Evolutionary conservation across 306 rosid species (phyloP), one percentile per base, ranked within the genome.

Genomic region (Vachellia pachyceras): DNA sequence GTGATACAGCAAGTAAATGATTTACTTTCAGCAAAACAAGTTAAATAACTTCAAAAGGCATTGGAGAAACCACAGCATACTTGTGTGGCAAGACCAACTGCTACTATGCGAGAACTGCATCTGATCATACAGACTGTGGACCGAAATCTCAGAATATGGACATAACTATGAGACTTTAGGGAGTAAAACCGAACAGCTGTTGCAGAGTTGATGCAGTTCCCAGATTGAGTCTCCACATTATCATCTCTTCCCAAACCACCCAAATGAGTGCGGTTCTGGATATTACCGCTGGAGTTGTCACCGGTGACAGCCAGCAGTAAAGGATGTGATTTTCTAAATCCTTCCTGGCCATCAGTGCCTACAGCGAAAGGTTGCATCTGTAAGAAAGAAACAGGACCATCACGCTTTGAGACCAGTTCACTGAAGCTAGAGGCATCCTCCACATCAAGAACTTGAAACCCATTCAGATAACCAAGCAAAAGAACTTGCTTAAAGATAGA

Each of bases 401-500:
- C 97, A 3, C 94, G 92, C 91, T 86, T 92, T 5, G 98, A 94
- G 81, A 92, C 98, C 69, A 92, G 81, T 75, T 94, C 98, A 46
- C 83, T 90, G 82, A 88, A 88, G 60, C 86, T 83, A 79, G 97
- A 88, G 45, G 96, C 96, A 86, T 90, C 96, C 37, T 94, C 94
- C 77, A 92, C 97, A 44, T 89, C 94, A 78, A 94, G 89, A 54
- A 94, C 93, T 87, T 94, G 98, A 90, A 94, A 94, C 10, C 98
- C 98, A 18, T 92, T 94, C 50, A 80, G 77, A 86, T 94, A 94
- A 88, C 98, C 98, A 57, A 94, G 93, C 81, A 94, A 87, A 65
- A 94, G 89, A 75, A 94, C 86, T 2, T 66, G 91, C 65, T 83
- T 92, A 68, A 77, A 63, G 79, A 54, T 54, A 47, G 88, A 87